A percentile compares a stretch with the other conserved stretches of the same genome.
Conservation (phyloP, 2,329 filamentous ascomycete species). For the Phialemoniopsis sp. region DNA sequence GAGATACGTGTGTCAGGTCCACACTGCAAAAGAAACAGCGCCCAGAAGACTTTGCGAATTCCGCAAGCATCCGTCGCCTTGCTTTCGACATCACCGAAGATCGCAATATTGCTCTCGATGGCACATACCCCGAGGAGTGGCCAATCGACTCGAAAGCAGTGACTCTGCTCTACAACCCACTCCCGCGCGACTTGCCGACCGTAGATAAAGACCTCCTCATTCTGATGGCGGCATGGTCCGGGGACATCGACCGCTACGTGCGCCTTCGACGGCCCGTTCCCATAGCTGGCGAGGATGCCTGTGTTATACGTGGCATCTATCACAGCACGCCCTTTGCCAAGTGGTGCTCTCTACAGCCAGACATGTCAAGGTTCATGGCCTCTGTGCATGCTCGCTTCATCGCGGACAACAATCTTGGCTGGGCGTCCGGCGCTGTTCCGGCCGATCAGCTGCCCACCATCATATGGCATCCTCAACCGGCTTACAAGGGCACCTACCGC, state of each 20-base stretch:
- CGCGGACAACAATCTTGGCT: no score
- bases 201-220: slow-evolving; percentile 31
- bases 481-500: no score
- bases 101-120: slow-evolving; percentile 13
- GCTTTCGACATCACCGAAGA: slow-evolving; percentile 27
- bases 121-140: neutral
- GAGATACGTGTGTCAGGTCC: slow-evolving; percentile 23
- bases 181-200: slow-evolving; percentile 27
- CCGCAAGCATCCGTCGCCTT: neutral
- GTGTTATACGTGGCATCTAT: slow-evolving; percentile 26
- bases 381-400: no score
- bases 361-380: no score
- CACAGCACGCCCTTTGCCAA: slow-evolving; percentile 27
- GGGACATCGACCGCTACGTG: slow-evolving; percentile 31
- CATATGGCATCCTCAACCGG: no score
- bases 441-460: no score
- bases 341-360: slow-evolving; percentile 15
- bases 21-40: neutral
- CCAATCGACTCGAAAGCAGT: slow-evolving; percentile 3
- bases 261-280: slow-evolving; percentile 23
- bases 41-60: neutral
- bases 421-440: no score
- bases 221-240: slow-evolving; percentile 27
- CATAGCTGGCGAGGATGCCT: slow-evolving; percentile 16
- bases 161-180: slow-evolving; percentile 20